A percentile compares a stretch with the other conserved stretches of the same genome.
These are phyloP conservation scores for Tolypocladium paradoxum DNA, from an alignment of 2,329 filamentous ascomycete species.

Conservation along the genomic window DNA sequence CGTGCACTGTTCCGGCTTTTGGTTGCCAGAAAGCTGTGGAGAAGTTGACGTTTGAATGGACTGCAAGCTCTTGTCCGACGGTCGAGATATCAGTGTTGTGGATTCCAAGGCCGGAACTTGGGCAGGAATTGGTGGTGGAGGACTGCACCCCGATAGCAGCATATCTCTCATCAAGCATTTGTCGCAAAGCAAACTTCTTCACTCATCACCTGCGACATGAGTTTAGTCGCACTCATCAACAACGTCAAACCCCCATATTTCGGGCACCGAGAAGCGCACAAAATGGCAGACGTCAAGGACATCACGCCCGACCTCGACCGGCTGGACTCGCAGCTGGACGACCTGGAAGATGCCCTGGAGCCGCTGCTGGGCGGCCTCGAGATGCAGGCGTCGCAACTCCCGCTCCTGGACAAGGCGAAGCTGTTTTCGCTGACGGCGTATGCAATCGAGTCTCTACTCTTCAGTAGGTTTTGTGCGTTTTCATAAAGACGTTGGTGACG, in stretches of 20 bases:
- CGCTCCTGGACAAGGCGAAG: conserved; percentile 90
- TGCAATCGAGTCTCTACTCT: conserved; percentile 80
- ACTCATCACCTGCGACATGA: neutral
- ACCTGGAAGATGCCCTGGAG: conserved; percentile 60
- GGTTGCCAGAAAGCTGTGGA: no score
- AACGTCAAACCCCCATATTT: neutral
- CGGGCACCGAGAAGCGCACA: neutral
- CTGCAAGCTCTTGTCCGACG: no score
- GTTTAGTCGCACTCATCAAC: neutral
- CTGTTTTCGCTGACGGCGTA: conserved; percentile 83
- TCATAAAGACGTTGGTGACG: neutral
- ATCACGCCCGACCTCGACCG: conserved; percentile 59
- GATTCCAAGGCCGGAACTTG: no score
- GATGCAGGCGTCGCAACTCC: conserved; percentile 64
- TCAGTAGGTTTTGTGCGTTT: conserved; percentile 45
- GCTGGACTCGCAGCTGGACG: conserved; percentile 69
- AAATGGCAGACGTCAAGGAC: conserved; percentile 37
- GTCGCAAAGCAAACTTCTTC: neutral
- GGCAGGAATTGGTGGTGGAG: neutral
- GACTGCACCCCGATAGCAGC: neutral
- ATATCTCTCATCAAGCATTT: neutral
- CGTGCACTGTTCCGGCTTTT: no score
- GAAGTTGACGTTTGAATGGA: no score
- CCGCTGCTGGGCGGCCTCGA: conserved; percentile 62
- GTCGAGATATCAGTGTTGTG: neutral